Base-by-base conservation (phyloP, 2,329 filamentous ascomycete genomes). In the Botrytis medusae region DNA sequence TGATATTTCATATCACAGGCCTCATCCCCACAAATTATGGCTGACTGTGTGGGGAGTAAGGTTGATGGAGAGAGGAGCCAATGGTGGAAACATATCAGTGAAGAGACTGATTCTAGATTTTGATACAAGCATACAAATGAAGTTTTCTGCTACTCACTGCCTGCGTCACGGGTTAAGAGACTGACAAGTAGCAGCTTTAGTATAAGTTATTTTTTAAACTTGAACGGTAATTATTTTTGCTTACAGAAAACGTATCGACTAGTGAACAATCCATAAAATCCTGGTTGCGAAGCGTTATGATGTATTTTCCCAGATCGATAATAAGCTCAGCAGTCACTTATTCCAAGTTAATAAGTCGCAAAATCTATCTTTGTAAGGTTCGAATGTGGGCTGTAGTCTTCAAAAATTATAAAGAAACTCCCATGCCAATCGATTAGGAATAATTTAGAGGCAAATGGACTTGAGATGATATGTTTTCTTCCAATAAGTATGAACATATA, bases 241-340 rank as follows among this genome's bases (percentile, higher is more conserved):
- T 51, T n/a, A 0, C 12, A 54, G 25, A 16, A 16, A 54, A n/a
- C 0, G 0, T n/a, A 7, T n/a, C 25, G 4, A 54, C 12, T 7
- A 54, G 25, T 54, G 48, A 51, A 14, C 25, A 51, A n/a, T 14
- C 14, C 12, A 51, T n/a, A 6, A n/a, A 12, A 51, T 7, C 10
- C 12, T n/a, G 25, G 10, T 54, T 54, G 12, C n/a, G 25, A n/a
- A n/a, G 48, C 16, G 0, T n/a, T 2, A 16, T 54, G 48, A 12
- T 54, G 12, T 1, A n/a, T n/a, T 54, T 2, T 5, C 5, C 25
- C 6, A n/a, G 0, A 54, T 54, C 25, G 25, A 54, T 16, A 16
- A 25, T 12, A n/a, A n/a, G 25, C 6, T 4, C 6, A n/a, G 48
- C 25, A 14, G 48, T n/a, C 25, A 16, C n/a, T 16, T 0, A 6